Base-by-base conservation (phyloP, 805 yeast genomes). In the Middelhovenomyces tepae region DNA sequence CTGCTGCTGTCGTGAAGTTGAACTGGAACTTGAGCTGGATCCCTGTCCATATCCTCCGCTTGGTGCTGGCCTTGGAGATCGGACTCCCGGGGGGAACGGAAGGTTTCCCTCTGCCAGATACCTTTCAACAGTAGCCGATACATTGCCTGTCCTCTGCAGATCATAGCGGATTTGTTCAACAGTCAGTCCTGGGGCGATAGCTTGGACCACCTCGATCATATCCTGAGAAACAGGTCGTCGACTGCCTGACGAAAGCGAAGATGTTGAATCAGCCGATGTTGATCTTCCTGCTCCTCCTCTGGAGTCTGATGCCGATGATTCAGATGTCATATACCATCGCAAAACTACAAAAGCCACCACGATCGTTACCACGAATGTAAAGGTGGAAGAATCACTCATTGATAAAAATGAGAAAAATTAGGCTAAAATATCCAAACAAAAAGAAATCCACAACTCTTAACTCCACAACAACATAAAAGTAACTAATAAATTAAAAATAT, bases 131-230 rank as follows among this genome's bases (percentile, higher is more conserved):
- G 97, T 87, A 6, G 57, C 69, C 53, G 84, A 87, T 1, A 87
- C 87, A 5, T 81, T 76, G 26, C 48, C 56, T 0, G 91, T 74
- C 38, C 73, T 64, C 48, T 77, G 75, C 40, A 91, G 67, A 52
- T 81, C 94, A 40, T 66, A 64, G 40, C 76, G 65, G 40, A 91
- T 84, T 51, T 82, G 93, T 5, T 71, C 81, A 3, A 59, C 67
- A 1, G 81, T 65, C 20, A 83, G 59, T 14, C 65, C 64, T 3
- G 96, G 95, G 0, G 86, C 94, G 35, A 89, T 64, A 26, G 85
- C 75, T 45, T 75, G 81, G 2, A 89, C 95, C 0, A 82, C 77
- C 42, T 80, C 91, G 27, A 89, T 66, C 97, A 89, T 89, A 28
- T 41, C 54, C 9, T 50, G 51, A 7, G 57, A 57, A 11, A 60